Evolutionary conservation across 2,329 filamentous ascomycete genomes (phyloP).

Genomic region (Neonectria magnoliae): DNA sequence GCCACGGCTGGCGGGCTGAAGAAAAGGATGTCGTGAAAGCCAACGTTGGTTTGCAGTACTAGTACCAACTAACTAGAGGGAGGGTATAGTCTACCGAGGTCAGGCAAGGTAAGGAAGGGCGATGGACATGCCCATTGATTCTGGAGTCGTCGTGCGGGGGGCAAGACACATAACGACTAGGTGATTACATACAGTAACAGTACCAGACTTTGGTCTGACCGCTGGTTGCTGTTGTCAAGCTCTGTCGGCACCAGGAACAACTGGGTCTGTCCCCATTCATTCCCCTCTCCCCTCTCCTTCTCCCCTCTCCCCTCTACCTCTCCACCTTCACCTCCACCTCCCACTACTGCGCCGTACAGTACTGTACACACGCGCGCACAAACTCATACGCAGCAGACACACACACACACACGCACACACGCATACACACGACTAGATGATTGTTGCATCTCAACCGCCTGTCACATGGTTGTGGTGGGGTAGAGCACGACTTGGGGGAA

Average conservation of each 20-base stretch:
- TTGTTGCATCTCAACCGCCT: constrained; percentile 36
- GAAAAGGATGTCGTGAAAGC: constrained; percentile 14
- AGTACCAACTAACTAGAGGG: background rate
- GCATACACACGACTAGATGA: constrained; percentile 26
- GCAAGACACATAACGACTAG: background rate
- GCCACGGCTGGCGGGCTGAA: constrained; percentile 30
- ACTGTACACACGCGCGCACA: background rate
- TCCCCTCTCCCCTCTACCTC: constrained; percentile 18
- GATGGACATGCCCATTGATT: constrained; percentile 17
- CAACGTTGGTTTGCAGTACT: background rate
- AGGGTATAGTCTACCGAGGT: background rate
- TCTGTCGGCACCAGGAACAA: constrained; percentile 19
- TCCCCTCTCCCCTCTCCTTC: constrained; percentile 17
- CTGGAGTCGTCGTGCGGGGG: constrained; percentile 5
- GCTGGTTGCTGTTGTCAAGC: constrained; percentile 33
- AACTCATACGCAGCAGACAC: background rate
- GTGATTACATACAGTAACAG: background rate
- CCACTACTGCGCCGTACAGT: constrained; percentile 26
- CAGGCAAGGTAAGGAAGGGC: background rate
- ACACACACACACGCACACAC: background rate
- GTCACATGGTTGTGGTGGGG: constrained; percentile 38
- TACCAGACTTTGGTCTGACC: constrained; percentile 29
- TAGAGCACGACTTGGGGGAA: constrained; percentile 19
- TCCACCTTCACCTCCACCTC: background rate
- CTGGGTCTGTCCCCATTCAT: constrained; percentile 27